These are phyloP conservation scores for Penicillium hesseltinei DNA, from an alignment of 2,329 filamentous ascomycete species.

Conservation along the genomic window DNA sequence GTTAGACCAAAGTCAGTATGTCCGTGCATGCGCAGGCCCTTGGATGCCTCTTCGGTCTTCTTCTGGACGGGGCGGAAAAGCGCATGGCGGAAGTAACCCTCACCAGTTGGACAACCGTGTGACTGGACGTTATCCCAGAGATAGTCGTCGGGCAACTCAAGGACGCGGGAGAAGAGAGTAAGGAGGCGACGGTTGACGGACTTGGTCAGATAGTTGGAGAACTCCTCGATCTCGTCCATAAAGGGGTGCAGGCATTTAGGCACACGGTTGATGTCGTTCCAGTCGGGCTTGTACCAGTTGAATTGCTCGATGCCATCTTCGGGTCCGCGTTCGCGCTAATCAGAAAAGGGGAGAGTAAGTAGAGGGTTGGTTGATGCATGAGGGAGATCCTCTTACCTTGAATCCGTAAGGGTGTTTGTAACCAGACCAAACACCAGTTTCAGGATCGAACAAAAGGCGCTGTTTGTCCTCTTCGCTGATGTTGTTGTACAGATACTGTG, in stretches of 20 bases:
- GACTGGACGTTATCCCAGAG: slow-evolving; percentile 48
- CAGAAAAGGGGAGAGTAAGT: not conserved
- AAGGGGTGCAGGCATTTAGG: slow-evolving; percentile 50
- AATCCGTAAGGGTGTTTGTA: slow-evolving; percentile 52
- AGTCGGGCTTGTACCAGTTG: slow-evolving; percentile 53
- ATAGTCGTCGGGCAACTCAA: slow-evolving; percentile 47
- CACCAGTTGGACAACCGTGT: slow-evolving; percentile 43
- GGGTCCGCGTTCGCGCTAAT: slow-evolving; percentile 42
- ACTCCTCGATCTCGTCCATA: slow-evolving; percentile 51
- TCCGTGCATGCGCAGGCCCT: slow-evolving; percentile 43
- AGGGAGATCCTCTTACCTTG: slow-evolving; percentile 33
- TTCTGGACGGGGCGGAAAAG: slow-evolving; percentile 41
- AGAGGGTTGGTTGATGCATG: not conserved
- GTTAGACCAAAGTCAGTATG: slow-evolving; percentile 52
- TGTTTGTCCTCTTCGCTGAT: slow-evolving; percentile 52
- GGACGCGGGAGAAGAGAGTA: slow-evolving; percentile 44
- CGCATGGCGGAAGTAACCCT: slow-evolving; percentile 50
- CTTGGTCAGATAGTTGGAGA: slow-evolving; percentile 49
- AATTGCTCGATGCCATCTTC: slow-evolving; percentile 55
- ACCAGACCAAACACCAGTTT: slow-evolving; percentile 51
- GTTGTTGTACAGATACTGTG: slow-evolving; percentile 52
- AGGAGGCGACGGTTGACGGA: slow-evolving; percentile 48
- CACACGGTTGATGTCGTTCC: slow-evolving; percentile 41
- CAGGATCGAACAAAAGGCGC: slow-evolving; percentile 49
- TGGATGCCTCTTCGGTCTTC: slow-evolving; percentile 39